These are phyloP conservation scores for Kwoniella dendrophila DNA, from an alignment of 768 basidiomycete species.

Conservation along the genomic window DNA sequence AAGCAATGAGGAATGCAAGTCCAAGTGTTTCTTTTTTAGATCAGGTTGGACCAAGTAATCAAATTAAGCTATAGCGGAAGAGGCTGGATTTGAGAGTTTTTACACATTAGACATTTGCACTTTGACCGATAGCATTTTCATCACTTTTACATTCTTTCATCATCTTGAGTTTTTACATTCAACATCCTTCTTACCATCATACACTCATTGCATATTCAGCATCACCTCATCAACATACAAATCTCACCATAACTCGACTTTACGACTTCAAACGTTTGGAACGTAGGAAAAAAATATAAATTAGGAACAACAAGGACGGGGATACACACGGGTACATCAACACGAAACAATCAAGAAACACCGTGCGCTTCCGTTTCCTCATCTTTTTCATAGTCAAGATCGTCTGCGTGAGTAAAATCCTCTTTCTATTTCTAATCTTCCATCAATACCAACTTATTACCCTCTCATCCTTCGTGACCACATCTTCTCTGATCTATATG, in stretches of 20 bases:
- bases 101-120: not conserved
- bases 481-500: not conserved
- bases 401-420: slow-evolving; percentile 7
- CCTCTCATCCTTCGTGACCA: too few species aligned
- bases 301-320: slow-evolving; percentile 7
- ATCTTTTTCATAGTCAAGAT: not conserved
- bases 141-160: not conserved
- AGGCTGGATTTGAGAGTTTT: slow-evolving; percentile 6
- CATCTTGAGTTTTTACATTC: not conserved
- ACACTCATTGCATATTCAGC: not conserved
- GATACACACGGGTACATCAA: slow-evolving; percentile 1
- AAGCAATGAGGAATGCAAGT: not conserved
- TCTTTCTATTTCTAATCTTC: too few species aligned
- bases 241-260: slow-evolving; percentile 1
- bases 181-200: not conserved
- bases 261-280: not conserved
- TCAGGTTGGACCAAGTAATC: not conserved
- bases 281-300: not conserved
- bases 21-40: not conserved
- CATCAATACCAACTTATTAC: too few species aligned
- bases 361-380: slow-evolving; percentile 10
- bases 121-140: not conserved
- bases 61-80: slow-evolving; percentile 5
- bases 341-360: not conserved
- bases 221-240: not conserved